Evolutionary conservation across 805 yeast genomes (phyloP), one percentile per base, ranked within the genome.

Genomic region (Kluyveromyces wickerhamii): DNA sequence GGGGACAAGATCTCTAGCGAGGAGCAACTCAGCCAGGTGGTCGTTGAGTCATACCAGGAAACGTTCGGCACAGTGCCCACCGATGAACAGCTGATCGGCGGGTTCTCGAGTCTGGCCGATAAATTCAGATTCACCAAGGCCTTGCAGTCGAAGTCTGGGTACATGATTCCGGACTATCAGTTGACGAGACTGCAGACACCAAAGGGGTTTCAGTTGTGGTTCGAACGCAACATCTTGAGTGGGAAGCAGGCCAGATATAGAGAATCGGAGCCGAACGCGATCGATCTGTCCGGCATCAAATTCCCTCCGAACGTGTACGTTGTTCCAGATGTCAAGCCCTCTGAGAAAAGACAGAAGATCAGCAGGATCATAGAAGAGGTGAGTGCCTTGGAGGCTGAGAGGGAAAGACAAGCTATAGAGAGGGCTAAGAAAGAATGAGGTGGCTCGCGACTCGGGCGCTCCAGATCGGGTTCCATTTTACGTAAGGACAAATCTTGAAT

Each of bases 181-280:
- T 36, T 64, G 6, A 61, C 67, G 2, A 46, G 51, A 23, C 42
- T 62, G 9, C 36, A 39, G 8, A 50, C 54, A 3, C 65, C 61
- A 9, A 13, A 34, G 5, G 46, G 48, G 3, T 52, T 60, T 27
- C 50, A 48, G 15, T 33, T 44, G 4, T 61, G 52, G 36, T 59
- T 46, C 32, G 37, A 43, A 13, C 35, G 39, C 5, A 51, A 55
- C 29, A 44, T 60, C 21, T 36, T 60, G 9, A 48, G 57, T 13
- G 64, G 66, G 16, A 54, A 47, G 34, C 39, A 49, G 9, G 43
- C 40, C 6, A 61, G 62, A 51, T 69, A 62, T 43, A 72, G 71
- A 47, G 87, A 80, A 51, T 70, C 77, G 52, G 72, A 77, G 48
- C 87, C 92, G n/a, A 72, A 80, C 48, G 89, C 85, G 19, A 72